Evolutionary conservation across 2,329 filamentous ascomycete species (phyloP), one percentile per base, ranked within the genome.

Genomic region (Phoma herbarum): DNA sequence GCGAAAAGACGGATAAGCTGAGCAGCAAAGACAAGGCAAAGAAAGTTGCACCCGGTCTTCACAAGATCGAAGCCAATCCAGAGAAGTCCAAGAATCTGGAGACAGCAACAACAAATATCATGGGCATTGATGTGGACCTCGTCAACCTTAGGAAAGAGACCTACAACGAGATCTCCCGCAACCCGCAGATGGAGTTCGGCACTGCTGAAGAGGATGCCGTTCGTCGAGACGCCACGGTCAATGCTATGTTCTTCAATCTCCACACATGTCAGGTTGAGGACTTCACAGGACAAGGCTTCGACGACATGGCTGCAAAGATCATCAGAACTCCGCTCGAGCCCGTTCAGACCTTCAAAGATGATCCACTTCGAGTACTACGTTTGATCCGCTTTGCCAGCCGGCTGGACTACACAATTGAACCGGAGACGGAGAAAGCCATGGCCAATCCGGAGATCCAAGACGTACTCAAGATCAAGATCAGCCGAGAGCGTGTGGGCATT

Each of bases 41-140:
- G 51, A 88, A 89, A 56, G 82, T 95, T 52, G 89, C 90, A 14
- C 68, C 71, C 48, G 89, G 86, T 62, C 83, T 97, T 29, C 90
- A 97, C 82, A 96, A 92, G 76, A 94, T 97, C 66, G 89, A 90
- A 51, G 90, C 90, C 57, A 98, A 98, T 75, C 94, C 93, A 0
- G 93, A 97, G 71, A 97, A 97, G 79, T 97, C 93, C 20, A 98
- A 98, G 79, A 92, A 98, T 74, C 85, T 98, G 14, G 94, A 96
- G 78, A 98, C 94, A 0, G 91, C 92, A 47, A 96, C 92, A 10
- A 92, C 91, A 23, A 90, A 85, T 64, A 88, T 98, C 57, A 88
- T 97, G 70, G 92, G 90, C 0, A 84, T 96, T 47, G 94, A 98
- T 72, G 85, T 97, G 46, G 94, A 99, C 74, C 88, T 99, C 72